phyloP scores from a whole-genome alignment of 805 yeast species.

The Suhomyces prunicola region DNA sequence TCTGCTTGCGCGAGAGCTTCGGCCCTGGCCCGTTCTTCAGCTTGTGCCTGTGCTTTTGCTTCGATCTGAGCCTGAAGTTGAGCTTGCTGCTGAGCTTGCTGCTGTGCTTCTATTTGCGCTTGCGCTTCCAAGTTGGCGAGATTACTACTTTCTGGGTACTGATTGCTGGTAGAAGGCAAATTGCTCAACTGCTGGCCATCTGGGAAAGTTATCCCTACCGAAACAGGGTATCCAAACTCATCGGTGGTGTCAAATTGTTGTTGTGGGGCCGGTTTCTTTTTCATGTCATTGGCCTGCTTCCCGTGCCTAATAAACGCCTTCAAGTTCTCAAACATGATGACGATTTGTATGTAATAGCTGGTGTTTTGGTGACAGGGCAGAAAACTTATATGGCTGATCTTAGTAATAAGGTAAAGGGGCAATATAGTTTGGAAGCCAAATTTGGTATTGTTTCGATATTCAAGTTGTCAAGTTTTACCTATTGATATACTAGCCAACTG shows the following conservation, averaged over 20 bases:
- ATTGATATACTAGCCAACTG: too few relatives aligned
- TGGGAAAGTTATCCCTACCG: not conserved
- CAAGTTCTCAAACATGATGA: slow-evolving; percentile 42
- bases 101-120: not conserved
- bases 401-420: too few relatives aligned
- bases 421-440: too few relatives aligned
- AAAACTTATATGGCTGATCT: too few relatives aligned
- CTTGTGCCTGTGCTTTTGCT: slow-evolving; percentile 1
- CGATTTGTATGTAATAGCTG: too few relatives aligned
- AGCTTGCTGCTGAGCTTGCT: not conserved
- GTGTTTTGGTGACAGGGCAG: too few relatives aligned
- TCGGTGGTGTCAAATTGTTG: not conserved
- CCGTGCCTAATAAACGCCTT: slow-evolving; percentile 65
- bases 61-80: not conserved
- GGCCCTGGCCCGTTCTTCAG: not conserved
- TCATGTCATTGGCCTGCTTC: slow-evolving; percentile 48
- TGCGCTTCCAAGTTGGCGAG: not conserved
- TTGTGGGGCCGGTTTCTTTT: slow-evolving; percentile 6
- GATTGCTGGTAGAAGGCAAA: not conserved
- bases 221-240: not conserved
- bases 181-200: not conserved
- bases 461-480: too few relatives aligned
- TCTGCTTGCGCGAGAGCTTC: not conserved
- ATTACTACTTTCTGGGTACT: not conserved
- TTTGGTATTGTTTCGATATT: too few relatives aligned